Evolutionary conservation across 257 asterid genomes (phyloP), one percentile per base, ranked within the genome.

Genomic region (Rubia yunnanensis): DNA sequence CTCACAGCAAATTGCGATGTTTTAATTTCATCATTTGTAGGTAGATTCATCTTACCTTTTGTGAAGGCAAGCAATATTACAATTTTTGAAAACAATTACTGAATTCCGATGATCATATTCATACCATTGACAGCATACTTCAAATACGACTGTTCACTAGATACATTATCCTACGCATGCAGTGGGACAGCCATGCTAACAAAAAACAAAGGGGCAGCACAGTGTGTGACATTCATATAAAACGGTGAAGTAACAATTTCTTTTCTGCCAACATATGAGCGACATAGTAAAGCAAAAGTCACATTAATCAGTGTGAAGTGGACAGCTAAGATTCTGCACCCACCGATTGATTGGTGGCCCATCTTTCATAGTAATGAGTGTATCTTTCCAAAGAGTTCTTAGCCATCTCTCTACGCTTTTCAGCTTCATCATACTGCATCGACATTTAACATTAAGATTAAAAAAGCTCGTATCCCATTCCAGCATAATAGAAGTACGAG

Each of bases 261-360:
- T 30, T 14, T 52, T 48, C 38, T 20, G 27, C 56, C 38, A n/a
- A 49, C n/a, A n/a, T 27, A 20, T 13, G 15, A 13, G 17, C 7
- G 10, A 44, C 18, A 2, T 35, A 41, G 24, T 13, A 53, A 15
- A 26, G 48, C 31, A 3, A 70, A 18, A 18, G 41, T 28, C 48
- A 20, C 13, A 22, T 48, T 55, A 14, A 17, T 55, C 15, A 36
- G 13, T 38, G 20, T 7, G 52, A 54, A 27, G 34, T 60, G 49
- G 18, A 39, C 24, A 44, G 52, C 35, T 32, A 62, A 64, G 57
- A 41, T 68, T 46, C 63, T 63, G 54, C 22, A 78, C 83, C 57
- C 73, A 92, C 98, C 77, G 92, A 86, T 73, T 92, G 98, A 81
- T 92, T 92, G 77, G 96, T 92, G 49, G 96, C 96, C 98, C 98